Evolutionary conservation across 106 monocot genomes (phyloP), one percentile per base, ranked within the genome.

Genomic region (Phalaenopsis aphrodite): DNA sequence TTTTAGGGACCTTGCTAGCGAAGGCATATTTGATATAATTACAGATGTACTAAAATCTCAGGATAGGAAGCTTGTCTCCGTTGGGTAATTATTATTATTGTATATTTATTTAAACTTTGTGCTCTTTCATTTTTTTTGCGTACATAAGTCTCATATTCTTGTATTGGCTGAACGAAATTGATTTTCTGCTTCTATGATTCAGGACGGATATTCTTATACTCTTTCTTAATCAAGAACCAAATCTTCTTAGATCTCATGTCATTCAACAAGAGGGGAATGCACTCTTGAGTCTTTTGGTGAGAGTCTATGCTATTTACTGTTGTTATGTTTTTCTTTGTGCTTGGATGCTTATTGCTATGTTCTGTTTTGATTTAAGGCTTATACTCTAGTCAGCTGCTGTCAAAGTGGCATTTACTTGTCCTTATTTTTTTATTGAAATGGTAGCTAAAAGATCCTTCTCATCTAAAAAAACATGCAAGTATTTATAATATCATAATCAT

Each of bases 1-100:
- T 49, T 49, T 48, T 58, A 98, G 98, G 78, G 98, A 94, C 87
- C 92, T 98, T 86, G 94, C 91, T 76, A 87, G 78, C 82, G 98
- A 98, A 81, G 98, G 94, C 42, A 81, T 98, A 57, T 94, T 98
- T 87, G 98, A 93, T 76, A 94, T 94, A 47, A 87, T 98, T 49
- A 91, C 92, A 56, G 85, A 93, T 75, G 84, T 86, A 56, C 77
- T 98, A 75, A 86, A 91, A 79, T 94, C 92, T 87, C 82, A 91
- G 80, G 92, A 98, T 75, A 94, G 79, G 75, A 91, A 94, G 68
- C 92, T 92, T 79, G 82, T 94, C 52, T 92, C 87, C 55, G 89
- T 89, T n/a, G 98, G 94, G 98, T 98, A 92, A 75, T 81, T 85
- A 41, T 1, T 79, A 78, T 78, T 81, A 24, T 48, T 78, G 30